Percentiles rank a stretch among this genome's conserved stretches.
These are phyloP conservation scores for Reticulascus tulasneorum DNA, from an alignment of 2,329 filamentous ascomycete genomes.

Conservation along the genomic window DNA sequence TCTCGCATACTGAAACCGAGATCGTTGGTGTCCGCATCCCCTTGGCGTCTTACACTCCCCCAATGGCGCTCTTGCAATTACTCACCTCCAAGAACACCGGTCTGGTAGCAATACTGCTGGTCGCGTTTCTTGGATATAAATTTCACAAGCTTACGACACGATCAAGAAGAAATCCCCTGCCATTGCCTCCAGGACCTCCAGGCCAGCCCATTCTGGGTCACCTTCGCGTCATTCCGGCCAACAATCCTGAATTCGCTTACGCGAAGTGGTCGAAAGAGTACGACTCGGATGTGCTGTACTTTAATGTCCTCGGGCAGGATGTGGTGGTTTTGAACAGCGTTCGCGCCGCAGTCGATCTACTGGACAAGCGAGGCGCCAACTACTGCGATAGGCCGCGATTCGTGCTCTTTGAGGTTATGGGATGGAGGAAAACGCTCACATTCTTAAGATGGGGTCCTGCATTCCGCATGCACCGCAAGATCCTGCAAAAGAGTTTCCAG, in stretches of 20 bases:
- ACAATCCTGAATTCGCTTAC: constrained; percentile 26
- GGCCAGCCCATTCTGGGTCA: constrained; percentile 39
- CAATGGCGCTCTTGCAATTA: not conserved
- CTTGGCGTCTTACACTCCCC: not conserved
- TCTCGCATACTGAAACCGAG: too few relatives aligned
- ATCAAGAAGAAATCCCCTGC: constrained; percentile 8
- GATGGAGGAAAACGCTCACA: constrained; percentile 41
- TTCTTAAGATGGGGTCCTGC: constrained; percentile 36
- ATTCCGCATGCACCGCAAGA: constrained; percentile 38
- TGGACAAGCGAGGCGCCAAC: constrained; percentile 40
- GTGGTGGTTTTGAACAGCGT: constrained; percentile 39
- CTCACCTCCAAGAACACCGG: constrained; percentile 1
- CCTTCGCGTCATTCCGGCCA: constrained; percentile 34
- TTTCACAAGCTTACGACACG: too few relatives aligned
- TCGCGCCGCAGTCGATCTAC: constrained; percentile 35
- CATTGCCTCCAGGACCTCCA: constrained; percentile 28
- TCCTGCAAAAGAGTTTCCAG: constrained; percentile 39
- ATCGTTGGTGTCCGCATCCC: not conserved
- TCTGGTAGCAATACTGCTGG: constrained; percentile 4
- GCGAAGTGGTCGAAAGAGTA: constrained; percentile 38
- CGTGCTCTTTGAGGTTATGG: constrained; percentile 37
- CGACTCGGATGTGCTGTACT: constrained; percentile 37
- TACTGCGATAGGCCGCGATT: constrained; percentile 42
- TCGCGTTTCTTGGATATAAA: too few relatives aligned
- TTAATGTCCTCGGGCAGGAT: constrained; percentile 25